Evolutionary conservation across 2,329 filamentous ascomycete genomes (phyloP).

Genomic region (Leptosphaerulina australis): DNA sequence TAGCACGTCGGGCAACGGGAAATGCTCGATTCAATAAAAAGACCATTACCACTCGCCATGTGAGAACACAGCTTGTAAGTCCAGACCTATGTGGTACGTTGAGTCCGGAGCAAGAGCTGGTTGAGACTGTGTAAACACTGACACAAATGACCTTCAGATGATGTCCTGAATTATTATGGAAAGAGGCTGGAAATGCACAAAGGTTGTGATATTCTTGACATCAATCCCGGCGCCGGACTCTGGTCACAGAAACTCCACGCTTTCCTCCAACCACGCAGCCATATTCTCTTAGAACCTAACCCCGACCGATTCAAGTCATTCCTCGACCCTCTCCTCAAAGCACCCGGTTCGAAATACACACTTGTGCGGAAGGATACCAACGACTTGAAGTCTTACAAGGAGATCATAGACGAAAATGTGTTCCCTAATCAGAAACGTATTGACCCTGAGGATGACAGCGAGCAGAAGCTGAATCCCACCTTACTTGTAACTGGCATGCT

Average conservation of each 20-base stretch:
- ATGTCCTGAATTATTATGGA: constrained; percentile 72
- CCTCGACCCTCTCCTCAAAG: constrained; percentile 57
- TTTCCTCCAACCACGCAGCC: constrained; percentile 75
- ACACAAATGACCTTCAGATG: constrained; percentile 57
- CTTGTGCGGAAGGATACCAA: constrained; percentile 46
- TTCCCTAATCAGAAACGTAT: constrained; percentile 62
- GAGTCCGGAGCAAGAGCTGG: constrained; percentile 17
- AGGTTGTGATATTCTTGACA: constrained; percentile 84
- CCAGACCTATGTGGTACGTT: constrained; percentile 54
- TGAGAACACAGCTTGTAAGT: constrained; percentile 50
- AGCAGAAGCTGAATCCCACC: constrained; percentile 67
- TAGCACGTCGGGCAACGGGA: not conserved
- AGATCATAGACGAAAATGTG: constrained; percentile 58
- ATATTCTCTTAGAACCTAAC: constrained; percentile 82
- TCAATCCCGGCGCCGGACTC: constrained; percentile 79
- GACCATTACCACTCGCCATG: not conserved
- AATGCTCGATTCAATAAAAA: not conserved
- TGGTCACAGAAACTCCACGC: constrained; percentile 81
- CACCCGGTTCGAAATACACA: constrained; percentile 54
- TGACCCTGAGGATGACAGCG: constrained; percentile 48
- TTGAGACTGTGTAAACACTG: constrained; percentile 4
- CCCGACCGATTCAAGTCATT: constrained; percentile 63
- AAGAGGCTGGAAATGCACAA: constrained; percentile 70
- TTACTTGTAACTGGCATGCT: constrained; percentile 63
- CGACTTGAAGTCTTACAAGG: constrained; percentile 52